Evolutionary conservation across 768 basidiomycete species (phyloP), one percentile per base, ranked within the genome.

Genomic region (Agaricus blazei): DNA sequence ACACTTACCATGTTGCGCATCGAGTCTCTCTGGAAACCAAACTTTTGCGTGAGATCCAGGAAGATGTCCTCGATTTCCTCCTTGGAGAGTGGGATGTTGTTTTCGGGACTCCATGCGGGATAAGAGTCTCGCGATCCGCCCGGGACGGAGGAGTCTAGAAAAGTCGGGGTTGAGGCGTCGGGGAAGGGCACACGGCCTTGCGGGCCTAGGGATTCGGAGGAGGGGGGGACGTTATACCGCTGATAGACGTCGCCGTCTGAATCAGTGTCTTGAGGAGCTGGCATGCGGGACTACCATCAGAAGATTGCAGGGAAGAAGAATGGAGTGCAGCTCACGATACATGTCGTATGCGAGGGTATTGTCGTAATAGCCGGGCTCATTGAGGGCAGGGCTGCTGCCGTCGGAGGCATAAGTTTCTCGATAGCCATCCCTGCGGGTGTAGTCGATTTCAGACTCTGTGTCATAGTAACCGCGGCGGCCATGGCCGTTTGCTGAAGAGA

Each of bases 61-160:
- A 98, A 92, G 48, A 99, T 92, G 67, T 99, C 97, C 69, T 98
- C 96, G 54, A 98, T 98, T 75, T 98, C 97, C 70, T 99, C 97
- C 76, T 98, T 98, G 19, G 93, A 95, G 12, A 99, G 76, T n/a
- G 96, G 96, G 58, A 98, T 97, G 61, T 90, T 85, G 12, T 90
- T 86, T 50, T 98, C 97, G 40, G 84, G 71, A 9, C 84, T 85
- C 97, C 97, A 99, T 1, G 96, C 93, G 0, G 96, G 90, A 66
- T 98, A 98, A 38, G 93, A 84, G 63, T 98, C 94, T 46, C 85
- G 82, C 41, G 73, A 80, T 52, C 82, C 82, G 29, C 75, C 70
- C 3, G 79, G 69, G 11, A 76, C 75, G 37, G 70, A 70, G 57
- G 84, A 83, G 52, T 92, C 90, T 58, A 78, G 74, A 62, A 84